Percentiles rank a stretch among this genome's conserved stretches.
Conservation (phyloP, 495 filamentous ascomycete species). For the Talaromyces ruber region DNA sequence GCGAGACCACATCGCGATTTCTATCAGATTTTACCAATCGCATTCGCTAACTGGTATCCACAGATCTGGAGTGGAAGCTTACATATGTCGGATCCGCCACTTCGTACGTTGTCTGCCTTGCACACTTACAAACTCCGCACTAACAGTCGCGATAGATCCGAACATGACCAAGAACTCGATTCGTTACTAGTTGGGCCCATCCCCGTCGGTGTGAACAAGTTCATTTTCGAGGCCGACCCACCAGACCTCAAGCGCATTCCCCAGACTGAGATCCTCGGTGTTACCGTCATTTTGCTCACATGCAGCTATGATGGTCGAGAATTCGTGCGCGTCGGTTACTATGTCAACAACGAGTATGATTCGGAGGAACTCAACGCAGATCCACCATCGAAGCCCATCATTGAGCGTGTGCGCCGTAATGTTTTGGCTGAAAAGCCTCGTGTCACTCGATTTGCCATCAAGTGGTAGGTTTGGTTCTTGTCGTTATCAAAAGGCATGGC, state of each 20-base stretch:
- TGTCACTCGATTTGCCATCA: slow-evolving; percentile 97
- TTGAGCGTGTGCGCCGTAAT: slow-evolving; percentile 85
- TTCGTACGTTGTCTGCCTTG: slow-evolving; percentile 53
- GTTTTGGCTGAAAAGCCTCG: slow-evolving; percentile 94
- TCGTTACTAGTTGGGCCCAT: slow-evolving; percentile 93
- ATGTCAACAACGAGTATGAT: slow-evolving; percentile 98
- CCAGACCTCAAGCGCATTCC: slow-evolving; percentile 86
- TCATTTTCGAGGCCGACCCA: slow-evolving; percentile 92
- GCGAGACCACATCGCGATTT: slow-evolving; percentile 31
- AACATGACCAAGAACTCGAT: slow-evolving; percentile 97
- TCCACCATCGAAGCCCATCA: slow-evolving; percentile 81
- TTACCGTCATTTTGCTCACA: slow-evolving; percentile 92
- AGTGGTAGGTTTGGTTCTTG: slow-evolving; percentile 60
- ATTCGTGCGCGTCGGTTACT: slow-evolving; percentile 98
- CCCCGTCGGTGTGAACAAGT: slow-evolving; percentile 95
- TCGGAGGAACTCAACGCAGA: slow-evolving; percentile 79
- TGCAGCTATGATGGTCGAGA: slow-evolving; percentile 95
- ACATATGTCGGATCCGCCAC: slow-evolving; percentile 98
- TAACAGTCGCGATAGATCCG: slow-evolving; percentile 51
- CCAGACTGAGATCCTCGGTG: slow-evolving; percentile 87
- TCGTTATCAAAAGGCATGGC: background rate
- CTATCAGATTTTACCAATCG: background rate
- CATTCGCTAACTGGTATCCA: background rate
- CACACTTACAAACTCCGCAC: slow-evolving; percentile 6
- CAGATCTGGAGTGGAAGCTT: slow-evolving; percentile 98